Percentiles rank a stretch among this genome's conserved stretches.
Evolutionary conservation across 2,329 filamentous ascomycete species (phyloP).

Genomic region (Monosporascus sp.): DNA sequence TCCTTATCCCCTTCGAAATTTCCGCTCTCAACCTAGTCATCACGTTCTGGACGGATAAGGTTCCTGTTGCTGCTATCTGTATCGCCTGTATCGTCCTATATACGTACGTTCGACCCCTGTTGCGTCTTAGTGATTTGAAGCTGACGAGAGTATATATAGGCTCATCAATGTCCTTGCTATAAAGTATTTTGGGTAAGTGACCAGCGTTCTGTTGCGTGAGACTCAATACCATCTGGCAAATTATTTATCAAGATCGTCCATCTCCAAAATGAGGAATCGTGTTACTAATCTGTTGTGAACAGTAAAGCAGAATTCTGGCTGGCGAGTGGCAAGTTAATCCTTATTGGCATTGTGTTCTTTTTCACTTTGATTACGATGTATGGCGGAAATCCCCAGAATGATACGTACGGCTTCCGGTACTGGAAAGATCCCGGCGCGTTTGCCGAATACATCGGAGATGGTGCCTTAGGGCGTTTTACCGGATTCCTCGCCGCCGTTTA

Average conservation of each 20-base stretch:
- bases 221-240: slow-evolving; percentile 30
- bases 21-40: slow-evolving; percentile 36
- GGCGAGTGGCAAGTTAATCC: slow-evolving; percentile 57
- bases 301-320: slow-evolving; percentile 71
- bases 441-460: slow-evolving; percentile 53
- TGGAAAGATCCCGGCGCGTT: slow-evolving; percentile 61
- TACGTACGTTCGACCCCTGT: slow-evolving; percentile 32
- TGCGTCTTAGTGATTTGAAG: background rate
- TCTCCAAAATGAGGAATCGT: no score
- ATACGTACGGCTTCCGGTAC: slow-evolving; percentile 66
- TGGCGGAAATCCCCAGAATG: slow-evolving; percentile 67
- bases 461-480: slow-evolving; percentile 59
- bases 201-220: slow-evolving; percentile 25
- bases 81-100: slow-evolving; percentile 26
- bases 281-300: slow-evolving; percentile 33
- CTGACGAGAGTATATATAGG: slow-evolving; percentile 16
- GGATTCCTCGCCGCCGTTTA: slow-evolving; percentile 57
- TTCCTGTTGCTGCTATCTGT: slow-evolving; percentile 45
- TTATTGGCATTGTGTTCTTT: slow-evolving; percentile 62
- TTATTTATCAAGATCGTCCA: slow-evolving; percentile 18
- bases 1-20: slow-evolving; percentile 38
- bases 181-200: slow-evolving; percentile 25
- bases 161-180: slow-evolving; percentile 27
- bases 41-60: slow-evolving; percentile 41
- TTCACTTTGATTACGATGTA: slow-evolving; percentile 81